Evolutionary conservation across 495 filamentous ascomycete species (phyloP).

Genomic region (Lophium mytilinum): DNA sequence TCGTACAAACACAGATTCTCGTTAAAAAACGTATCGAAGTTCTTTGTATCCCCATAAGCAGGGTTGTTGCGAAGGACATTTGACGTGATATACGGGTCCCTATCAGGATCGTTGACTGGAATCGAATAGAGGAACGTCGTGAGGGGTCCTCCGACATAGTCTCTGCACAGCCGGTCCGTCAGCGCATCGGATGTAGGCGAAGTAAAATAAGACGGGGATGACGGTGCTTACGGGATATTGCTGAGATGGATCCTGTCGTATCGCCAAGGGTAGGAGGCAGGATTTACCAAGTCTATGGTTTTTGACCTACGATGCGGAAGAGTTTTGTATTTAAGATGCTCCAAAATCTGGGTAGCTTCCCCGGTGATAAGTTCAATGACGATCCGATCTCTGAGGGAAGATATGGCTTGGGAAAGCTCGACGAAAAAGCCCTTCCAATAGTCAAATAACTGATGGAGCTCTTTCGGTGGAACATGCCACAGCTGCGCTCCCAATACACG

Average conservation of each 20-base stretch:
- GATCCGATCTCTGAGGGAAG: background rate
- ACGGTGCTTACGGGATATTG: slow-evolving; percentile 34
- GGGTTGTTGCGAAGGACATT: background rate
- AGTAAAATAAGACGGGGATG: background rate
- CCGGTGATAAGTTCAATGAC: background rate
- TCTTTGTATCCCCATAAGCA: background rate
- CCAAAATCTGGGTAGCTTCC: background rate
- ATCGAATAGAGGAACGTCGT: slow-evolving; percentile 28
- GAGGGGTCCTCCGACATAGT: slow-evolving; percentile 35
- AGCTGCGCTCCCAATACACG: background rate
- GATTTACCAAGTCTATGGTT: background rate
- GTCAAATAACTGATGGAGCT: background rate
- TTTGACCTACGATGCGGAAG: background rate
- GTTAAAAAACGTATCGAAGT: background rate
- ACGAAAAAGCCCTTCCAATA: background rate
- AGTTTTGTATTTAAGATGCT: background rate
- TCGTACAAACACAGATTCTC: background rate
- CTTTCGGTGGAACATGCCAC: background rate
- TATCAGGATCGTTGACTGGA: slow-evolving; percentile 25
- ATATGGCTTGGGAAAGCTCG: background rate
- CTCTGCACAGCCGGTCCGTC: slow-evolving; percentile 13
- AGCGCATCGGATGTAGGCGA: background rate
- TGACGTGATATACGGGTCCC: slow-evolving; percentile 5
- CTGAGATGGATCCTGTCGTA: slow-evolving; percentile 36
- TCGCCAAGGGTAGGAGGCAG: slow-evolving; percentile 23